These are phyloP conservation scores for Aspergillus cristatus DNA, from an alignment of 495 filamentous ascomycete species.

Conservation along the genomic window DNA sequence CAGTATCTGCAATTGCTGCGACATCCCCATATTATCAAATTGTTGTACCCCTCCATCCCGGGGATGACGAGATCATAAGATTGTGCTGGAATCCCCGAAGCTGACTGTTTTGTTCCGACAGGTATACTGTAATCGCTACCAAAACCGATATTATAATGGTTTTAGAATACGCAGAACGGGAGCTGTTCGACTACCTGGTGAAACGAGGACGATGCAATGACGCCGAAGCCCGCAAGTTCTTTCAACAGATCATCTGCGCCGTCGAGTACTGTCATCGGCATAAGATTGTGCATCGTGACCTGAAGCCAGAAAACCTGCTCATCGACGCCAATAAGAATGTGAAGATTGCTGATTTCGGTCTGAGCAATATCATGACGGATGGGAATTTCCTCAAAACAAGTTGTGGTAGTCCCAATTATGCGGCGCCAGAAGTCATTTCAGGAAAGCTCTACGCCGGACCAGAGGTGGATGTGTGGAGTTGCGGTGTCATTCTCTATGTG, in stretches of 20 bases:
- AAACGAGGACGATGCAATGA: conserved; percentile 82
- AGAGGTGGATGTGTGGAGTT: conserved; percentile 99
- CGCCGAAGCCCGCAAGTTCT: conserved; percentile 85
- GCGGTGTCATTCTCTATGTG: conserved; percentile 95
- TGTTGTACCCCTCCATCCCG: conserved; percentile 41
- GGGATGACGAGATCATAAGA: conserved; percentile 16
- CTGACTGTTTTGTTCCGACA: conserved; percentile 27
- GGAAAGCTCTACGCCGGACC: conserved; percentile 96
- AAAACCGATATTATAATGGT: conserved; percentile 96
- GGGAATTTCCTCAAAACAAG: conserved; percentile 98
- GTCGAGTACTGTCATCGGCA: conserved; percentile 98
- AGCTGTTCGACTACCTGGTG: conserved; percentile 97
- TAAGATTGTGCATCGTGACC: conserved; percentile 95
- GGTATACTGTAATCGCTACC: conserved; percentile 94
- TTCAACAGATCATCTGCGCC: conserved; percentile 98
- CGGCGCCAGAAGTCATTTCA: conserved; percentile 93
- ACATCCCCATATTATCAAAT: conserved; percentile 97
- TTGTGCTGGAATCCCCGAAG: too few species aligned
- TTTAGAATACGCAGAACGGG: conserved; percentile 90
- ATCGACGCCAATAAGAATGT: conserved; percentile 92
- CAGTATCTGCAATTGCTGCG: conserved; percentile 92
- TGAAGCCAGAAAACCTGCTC: conserved; percentile 95
- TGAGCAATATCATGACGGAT: conserved; percentile 99
- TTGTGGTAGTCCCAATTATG: conserved; percentile 97
- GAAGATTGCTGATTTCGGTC: conserved; percentile 96